These are phyloP conservation scores for Biscutella laevigata DNA, from an alignment of 441 rosid species.

Conservation along the genomic window DNA sequence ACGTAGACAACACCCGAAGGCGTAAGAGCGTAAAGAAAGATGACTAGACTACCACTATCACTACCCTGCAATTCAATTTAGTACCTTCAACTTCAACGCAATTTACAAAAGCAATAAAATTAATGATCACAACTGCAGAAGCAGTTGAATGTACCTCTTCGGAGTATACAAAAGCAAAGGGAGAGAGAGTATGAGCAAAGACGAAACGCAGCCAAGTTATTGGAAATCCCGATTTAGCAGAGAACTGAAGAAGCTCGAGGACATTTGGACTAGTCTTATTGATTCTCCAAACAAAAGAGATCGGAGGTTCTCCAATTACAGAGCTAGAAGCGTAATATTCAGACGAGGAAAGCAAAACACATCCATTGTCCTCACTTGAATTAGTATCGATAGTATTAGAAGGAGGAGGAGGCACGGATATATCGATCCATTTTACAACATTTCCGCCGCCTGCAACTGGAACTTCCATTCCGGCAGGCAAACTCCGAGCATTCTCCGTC, in stretches of 20 bases:
- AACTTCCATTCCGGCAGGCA: constrained; percentile 57
- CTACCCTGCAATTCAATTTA: constrained; percentile 33
- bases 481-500: constrained; percentile 24
- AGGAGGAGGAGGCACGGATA: constrained; percentile 37
- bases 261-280: constrained; percentile 36
- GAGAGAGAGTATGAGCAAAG: constrained; percentile 54
- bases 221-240: constrained; percentile 43
- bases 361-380: constrained; percentile 16
- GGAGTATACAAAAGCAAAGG: constrained; percentile 54
- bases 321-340: constrained; percentile 51
- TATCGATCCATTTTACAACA: constrained; percentile 55
- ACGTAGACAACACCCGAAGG: constrained; percentile 61
- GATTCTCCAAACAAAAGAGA: constrained; percentile 55
- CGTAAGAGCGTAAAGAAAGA: constrained; percentile 52
- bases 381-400: constrained; percentile 1
- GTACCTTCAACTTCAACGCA: constrained; percentile 5
- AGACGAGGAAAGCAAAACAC: constrained; percentile 29
- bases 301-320: constrained; percentile 35
- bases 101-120: neutral
- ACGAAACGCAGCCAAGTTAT: constrained; percentile 50
- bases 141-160: constrained; percentile 23
- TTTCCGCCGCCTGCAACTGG: constrained; percentile 63
- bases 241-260: constrained; percentile 68
- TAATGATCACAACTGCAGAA: neutral
- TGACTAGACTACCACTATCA: constrained; percentile 26